Evolutionary conservation across 768 basidiomycete genomes (phyloP).

Genomic region (Mycena amicta): DNA sequence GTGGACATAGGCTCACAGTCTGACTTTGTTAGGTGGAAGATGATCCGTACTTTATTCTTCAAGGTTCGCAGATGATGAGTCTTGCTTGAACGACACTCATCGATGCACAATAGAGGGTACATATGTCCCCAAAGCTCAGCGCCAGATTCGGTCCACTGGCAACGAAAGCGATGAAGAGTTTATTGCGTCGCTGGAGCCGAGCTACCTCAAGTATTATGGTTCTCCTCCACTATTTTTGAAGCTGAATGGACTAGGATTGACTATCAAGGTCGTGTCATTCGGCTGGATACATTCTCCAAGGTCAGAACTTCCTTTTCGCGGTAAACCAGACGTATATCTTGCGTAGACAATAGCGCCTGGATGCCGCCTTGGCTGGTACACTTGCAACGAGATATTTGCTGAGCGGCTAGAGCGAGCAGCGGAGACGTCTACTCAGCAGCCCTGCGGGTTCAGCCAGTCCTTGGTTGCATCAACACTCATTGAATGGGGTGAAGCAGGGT

Average conservation of each 20-base stretch:
- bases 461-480: slow-evolving; percentile 62
- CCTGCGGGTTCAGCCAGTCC: slow-evolving; percentile 64
- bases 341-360: slow-evolving; percentile 76
- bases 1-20: too few relatives aligned
- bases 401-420: slow-evolving; percentile 71
- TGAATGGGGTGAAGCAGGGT: slow-evolving; percentile 72
- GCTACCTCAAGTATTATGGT: slow-evolving; percentile 51
- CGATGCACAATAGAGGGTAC: slow-evolving; percentile 34
- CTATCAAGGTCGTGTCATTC: slow-evolving; percentile 81
- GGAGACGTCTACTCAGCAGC: slow-evolving; percentile 70
- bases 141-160: slow-evolving; percentile 18
- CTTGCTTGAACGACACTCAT: neutral
- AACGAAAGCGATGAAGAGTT: slow-evolving; percentile 43
- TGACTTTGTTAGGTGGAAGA: slow-evolving; percentile 41
- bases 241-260: slow-evolving; percentile 49
- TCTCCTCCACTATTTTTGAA: neutral
- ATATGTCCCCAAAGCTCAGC: slow-evolving; percentile 50
- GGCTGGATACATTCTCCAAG: slow-evolving; percentile 82
- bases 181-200: slow-evolving; percentile 59
- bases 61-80: slow-evolving; percentile 26
- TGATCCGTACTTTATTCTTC: slow-evolving; percentile 80
- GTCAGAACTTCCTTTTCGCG: slow-evolving; percentile 30
- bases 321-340: too few relatives aligned
- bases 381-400: slow-evolving; percentile 73
- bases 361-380: slow-evolving; percentile 78